Percentiles rank a stretch among this genome's conserved stretches.
Evolutionary conservation across 345 rosid species (phyloP).

Genomic region (Populus nigra): DNA sequence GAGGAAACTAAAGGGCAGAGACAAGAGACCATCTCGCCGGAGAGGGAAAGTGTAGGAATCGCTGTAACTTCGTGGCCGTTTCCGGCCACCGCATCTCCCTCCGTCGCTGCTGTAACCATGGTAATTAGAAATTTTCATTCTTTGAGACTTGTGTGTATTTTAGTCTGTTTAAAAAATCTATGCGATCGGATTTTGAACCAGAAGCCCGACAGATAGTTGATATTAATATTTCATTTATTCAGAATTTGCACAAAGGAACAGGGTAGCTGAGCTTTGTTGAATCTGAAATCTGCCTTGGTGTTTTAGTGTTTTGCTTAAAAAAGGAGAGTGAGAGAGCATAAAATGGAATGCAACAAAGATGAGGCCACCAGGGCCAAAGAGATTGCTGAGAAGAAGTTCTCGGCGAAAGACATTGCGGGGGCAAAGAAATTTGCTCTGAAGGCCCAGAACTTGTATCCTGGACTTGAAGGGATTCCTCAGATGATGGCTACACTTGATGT

Average conservation of each 20-base stretch:
- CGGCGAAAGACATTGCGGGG: conserved; percentile 61
- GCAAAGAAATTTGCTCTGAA: conserved; percentile 72
- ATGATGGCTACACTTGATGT: conserved; percentile 63
- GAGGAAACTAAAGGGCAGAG: not conserved
- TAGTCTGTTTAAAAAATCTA: not conserved
- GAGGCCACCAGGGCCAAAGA: conserved; percentile 85
- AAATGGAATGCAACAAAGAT: conserved; percentile 90
- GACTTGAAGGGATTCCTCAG: conserved; percentile 61
- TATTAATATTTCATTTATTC: not conserved
- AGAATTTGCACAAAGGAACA: not conserved
- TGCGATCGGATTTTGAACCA: not conserved
- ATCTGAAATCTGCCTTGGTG: not conserved
- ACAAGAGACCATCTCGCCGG: not conserved
- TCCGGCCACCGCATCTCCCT: not conserved
- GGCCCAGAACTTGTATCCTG: conserved; percentile 75
- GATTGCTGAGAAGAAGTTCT: conserved; percentile 77
- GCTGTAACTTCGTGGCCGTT: not conserved
- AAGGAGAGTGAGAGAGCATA: not conserved
- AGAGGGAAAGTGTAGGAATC: not conserved
- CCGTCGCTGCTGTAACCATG: not conserved
- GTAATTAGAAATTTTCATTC: not conserved
- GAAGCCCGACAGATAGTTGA: not conserved
- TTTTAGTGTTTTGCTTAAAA: not conserved
- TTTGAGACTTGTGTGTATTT: not conserved
- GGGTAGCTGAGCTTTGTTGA: not conserved